phyloP scores from a whole-genome alignment of 441 rosid genomes.

The Flueggea neowawraea region DNA sequence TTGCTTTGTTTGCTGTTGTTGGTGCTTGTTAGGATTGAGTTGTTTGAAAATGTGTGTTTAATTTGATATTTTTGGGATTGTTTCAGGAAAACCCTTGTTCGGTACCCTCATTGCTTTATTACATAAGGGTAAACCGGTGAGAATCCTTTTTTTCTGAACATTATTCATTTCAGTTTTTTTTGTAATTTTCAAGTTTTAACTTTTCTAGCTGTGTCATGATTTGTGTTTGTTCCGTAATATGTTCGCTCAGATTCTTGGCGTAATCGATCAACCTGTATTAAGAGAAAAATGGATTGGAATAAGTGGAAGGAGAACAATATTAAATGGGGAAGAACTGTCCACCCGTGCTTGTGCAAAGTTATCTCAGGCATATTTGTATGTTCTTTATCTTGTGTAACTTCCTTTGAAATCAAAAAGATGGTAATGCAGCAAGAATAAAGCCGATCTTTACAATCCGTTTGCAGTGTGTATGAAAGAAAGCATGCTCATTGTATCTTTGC shows the following conservation, averaged over 20 bases:
- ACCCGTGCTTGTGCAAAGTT: slow-evolving; percentile 64
- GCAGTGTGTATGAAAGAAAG: not conserved
- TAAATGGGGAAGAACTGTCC: slow-evolving; percentile 72
- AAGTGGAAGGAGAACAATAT: slow-evolving; percentile 64
- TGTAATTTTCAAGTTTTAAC: too few relatives aligned
- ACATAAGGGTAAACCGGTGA: slow-evolving; percentile 80
- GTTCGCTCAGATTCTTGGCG: slow-evolving; percentile 48
- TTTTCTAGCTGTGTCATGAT: too few relatives aligned
- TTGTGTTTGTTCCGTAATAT: too few relatives aligned
- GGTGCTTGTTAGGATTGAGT: not conserved
- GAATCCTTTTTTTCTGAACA: slow-evolving; percentile 12
- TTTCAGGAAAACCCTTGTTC: slow-evolving; percentile 92
- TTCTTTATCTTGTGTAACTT: slow-evolving; percentile 8
- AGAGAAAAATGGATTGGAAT: slow-evolving; percentile 94
- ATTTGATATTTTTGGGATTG: slow-evolving; percentile 12
- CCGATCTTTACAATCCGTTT: not conserved
- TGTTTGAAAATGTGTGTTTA: slow-evolving; percentile 10
- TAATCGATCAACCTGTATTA: slow-evolving; percentile 88
- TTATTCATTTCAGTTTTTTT: too few relatives aligned
- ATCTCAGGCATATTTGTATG: slow-evolving; percentile 88
- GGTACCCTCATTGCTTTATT: slow-evolving; percentile 94
- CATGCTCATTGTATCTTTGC: not conserved
- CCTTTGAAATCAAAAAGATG: not conserved
- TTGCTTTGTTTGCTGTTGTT: slow-evolving; percentile 4
- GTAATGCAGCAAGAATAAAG: not conserved